Evolutionary conservation across 1,284 basidiomycete species (phyloP).

Genomic region (Xerocomus cyaneibrunnescens): DNA sequence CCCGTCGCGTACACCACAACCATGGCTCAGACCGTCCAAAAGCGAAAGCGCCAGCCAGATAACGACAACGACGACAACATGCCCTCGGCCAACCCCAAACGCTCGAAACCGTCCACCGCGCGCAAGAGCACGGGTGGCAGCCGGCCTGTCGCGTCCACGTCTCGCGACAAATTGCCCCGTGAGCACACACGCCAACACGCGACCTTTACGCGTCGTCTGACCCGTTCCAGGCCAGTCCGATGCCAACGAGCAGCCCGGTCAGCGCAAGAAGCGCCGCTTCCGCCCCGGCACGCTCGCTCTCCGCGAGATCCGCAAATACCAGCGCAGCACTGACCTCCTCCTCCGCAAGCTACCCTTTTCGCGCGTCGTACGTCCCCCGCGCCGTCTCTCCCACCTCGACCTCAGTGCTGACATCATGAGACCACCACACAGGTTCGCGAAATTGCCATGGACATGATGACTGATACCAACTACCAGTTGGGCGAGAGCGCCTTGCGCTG

Average conservation of each 20-base stretch:
- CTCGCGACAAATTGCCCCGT: slow-evolving; percentile 27
- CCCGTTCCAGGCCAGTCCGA: slow-evolving; percentile 20
- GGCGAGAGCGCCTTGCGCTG: slow-evolving; percentile 73
- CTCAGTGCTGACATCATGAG: not conserved
- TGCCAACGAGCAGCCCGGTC: slow-evolving; percentile 27
- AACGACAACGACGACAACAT: slow-evolving; percentile 33
- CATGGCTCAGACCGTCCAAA: slow-evolving; percentile 55
- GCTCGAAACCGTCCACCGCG: slow-evolving; percentile 57
- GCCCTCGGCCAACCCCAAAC: slow-evolving; percentile 49
- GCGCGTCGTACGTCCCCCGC: slow-evolving; percentile 66
- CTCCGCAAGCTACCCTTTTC: slow-evolving; percentile 89
- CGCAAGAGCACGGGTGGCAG: slow-evolving; percentile 73
- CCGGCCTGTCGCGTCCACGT: slow-evolving; percentile 36
- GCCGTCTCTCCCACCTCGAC: not conserved
- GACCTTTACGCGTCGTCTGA: slow-evolving; percentile 7
- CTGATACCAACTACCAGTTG: slow-evolving; percentile 62
- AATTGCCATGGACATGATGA: slow-evolving; percentile 85
- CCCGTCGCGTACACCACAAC: not conserved
- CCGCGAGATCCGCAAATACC: slow-evolving; percentile 90
- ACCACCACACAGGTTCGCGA: slow-evolving; percentile 77
- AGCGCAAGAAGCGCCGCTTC: slow-evolving; percentile 62
- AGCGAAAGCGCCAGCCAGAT: slow-evolving; percentile 36
- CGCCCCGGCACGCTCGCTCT: slow-evolving; percentile 88
- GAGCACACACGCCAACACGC: slow-evolving; percentile 7
- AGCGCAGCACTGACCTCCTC: slow-evolving; percentile 88